Percentiles rank a stretch among this genome's conserved stretches.
Evolutionary conservation across 495 filamentous ascomycete species (phyloP).

Genomic region (Pyronema domesticum): DNA sequence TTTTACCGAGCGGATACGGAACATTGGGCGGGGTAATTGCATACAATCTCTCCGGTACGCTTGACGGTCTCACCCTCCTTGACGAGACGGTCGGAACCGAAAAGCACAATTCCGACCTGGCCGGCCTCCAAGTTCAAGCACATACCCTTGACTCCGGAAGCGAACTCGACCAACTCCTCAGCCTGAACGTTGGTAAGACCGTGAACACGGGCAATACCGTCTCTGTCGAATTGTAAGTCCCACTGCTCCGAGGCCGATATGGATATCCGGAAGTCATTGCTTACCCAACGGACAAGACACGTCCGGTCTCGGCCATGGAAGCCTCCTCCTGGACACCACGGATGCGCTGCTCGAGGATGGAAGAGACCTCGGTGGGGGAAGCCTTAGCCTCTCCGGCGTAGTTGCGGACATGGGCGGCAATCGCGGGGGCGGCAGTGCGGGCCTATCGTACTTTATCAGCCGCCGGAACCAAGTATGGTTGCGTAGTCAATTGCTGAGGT

Average conservation of each 20-base stretch:
- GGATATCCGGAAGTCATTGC: neutral
- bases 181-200: slow-evolving; percentile 99
- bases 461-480: slow-evolving; percentile 18
- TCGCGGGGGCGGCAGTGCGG: slow-evolving; percentile 69
- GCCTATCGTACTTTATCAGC: slow-evolving; percentile 32
- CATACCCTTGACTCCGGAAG: slow-evolving; percentile 99
- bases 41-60: slow-evolving; percentile 97
- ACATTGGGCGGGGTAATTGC: slow-evolving; percentile 26
- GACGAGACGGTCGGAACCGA: slow-evolving; percentile 98
- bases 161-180: slow-evolving; percentile 99
- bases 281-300: slow-evolving; percentile 97
- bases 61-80: slow-evolving; percentile 99
- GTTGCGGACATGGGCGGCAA: slow-evolving; percentile 58
- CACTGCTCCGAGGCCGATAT: neutral
- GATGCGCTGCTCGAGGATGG: slow-evolving; percentile 97
- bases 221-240: slow-evolving; percentile 38
- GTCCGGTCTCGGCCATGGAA: slow-evolving; percentile 90
- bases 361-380: slow-evolving; percentile 91
- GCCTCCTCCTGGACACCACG: slow-evolving; percentile 94
- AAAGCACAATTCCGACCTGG: slow-evolving; percentile 99
- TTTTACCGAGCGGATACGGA: neutral
- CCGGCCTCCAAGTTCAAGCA: slow-evolving; percentile 99
- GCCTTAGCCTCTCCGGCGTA: slow-evolving; percentile 93
- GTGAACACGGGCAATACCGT: slow-evolving; percentile 99
- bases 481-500: slow-evolving; percentile 29